Evolutionary conservation across 805 yeast species (phyloP), one percentile per base, ranked within the genome.

Genomic region (Saccharomyces cerevisiae): DNA sequence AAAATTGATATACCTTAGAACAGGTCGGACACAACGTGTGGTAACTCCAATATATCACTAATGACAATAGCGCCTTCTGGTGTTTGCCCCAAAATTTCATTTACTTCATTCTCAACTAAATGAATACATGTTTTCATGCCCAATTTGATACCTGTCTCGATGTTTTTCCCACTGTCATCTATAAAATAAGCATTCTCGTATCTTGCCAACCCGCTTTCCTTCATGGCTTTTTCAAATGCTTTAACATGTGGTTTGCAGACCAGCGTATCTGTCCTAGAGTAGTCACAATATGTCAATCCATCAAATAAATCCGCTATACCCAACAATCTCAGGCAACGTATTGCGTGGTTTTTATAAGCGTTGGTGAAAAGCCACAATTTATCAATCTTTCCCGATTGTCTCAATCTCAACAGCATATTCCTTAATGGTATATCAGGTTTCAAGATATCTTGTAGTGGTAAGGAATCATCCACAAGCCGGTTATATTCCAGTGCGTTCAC

Each of bases 261-360:
- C 55, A 92, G 76, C 5, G 86, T 84, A 53, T 81, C 82, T 51
- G 74, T 64, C 50, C 82, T 74, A 13, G 67, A 55, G 66, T 92
- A 92, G 72, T 92, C 92, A 71, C 97, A 91, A 72, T 74, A 91
- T 1, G 96, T 89, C 61, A 92, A 77, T 0, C 98, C 98, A 59
- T 91, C 97, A 65, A 92, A 90, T 53, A 89, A 67, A 68, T 90
- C 96, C 14, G 91, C 97, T 29, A 91, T 69, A 2, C 96, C 97
- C 48, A 91, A 74, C 47, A 91, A 75, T 46, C 82, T 78, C 21
- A 89, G 75, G 29, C 88, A 95, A 51, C 97, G 76, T 49, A 83
- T 64, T 0, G 92, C 98, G 70, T 91, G 98, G 64, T 82, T 89
- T 65, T 84, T 83, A 73, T 90, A 91, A 1, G 98, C 97, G 68